Percentiles rank a stretch among this genome's conserved stretches.
Conservation (phyloP, 2,329 filamentous ascomycete genomes). For the Trichoderma sp. region DNA sequence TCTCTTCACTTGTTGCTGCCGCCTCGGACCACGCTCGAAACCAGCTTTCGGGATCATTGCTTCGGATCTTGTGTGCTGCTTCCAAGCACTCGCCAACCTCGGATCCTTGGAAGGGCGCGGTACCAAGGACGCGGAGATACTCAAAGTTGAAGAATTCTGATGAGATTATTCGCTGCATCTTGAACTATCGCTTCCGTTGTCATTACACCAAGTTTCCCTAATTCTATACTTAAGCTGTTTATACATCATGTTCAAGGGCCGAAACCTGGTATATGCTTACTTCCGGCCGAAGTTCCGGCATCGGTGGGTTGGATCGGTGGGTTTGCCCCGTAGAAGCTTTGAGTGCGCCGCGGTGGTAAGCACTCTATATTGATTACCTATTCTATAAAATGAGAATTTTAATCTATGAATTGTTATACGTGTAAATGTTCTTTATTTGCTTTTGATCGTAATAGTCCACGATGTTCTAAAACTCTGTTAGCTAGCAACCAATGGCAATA, state of each 20-base stretch:
- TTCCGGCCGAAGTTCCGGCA: background rate
- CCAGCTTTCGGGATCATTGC: background rate
- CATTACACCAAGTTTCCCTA: background rate
- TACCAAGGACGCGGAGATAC: background rate
- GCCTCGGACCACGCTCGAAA: background rate
- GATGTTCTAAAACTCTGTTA: background rate
- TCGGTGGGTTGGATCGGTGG: background rate
- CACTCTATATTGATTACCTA: background rate
- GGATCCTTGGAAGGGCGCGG: background rate
- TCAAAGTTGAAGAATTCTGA: constrained; percentile 10
- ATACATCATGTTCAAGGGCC: background rate
- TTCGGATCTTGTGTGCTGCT: background rate
- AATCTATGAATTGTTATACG: background rate
- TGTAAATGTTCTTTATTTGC: background rate
- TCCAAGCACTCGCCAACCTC: background rate
- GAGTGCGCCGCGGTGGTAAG: background rate
- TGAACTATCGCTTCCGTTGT: background rate
- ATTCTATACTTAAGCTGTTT: background rate
- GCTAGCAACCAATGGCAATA: background rate
- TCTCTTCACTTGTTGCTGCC: background rate
- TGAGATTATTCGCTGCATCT: background rate
- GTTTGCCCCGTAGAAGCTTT: background rate
- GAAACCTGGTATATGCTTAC: background rate
- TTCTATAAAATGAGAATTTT: too few relatives aligned
- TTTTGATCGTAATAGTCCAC: background rate